These are phyloP conservation scores for Didymella sp. DNA, from an alignment of 2,329 filamentous ascomycete species.

Conservation along the genomic window DNA sequence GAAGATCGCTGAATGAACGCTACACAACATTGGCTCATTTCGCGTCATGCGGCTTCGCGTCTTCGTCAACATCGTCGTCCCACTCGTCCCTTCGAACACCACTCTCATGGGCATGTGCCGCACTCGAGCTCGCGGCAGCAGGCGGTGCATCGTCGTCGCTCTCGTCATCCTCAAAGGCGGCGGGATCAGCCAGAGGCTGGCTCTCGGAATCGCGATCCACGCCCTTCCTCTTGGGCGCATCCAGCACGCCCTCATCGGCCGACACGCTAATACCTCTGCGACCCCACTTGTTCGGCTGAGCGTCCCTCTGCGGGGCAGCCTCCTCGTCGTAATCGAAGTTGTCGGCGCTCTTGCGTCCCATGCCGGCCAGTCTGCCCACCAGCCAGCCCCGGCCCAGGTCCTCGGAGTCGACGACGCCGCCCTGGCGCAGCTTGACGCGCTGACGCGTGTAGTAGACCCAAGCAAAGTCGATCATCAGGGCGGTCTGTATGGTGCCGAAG, in stretches of 20 bases:
- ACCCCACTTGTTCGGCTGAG: slow-evolving; percentile 61
- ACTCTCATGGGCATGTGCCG: slow-evolving; percentile 31
- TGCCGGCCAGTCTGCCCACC: slow-evolving; percentile 77
- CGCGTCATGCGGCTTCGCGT: slow-evolving; percentile 39
- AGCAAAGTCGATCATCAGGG: slow-evolving; percentile 90
- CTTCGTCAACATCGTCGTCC: slow-evolving; percentile 48
- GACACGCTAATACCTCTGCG: slow-evolving; percentile 65
- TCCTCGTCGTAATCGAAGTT: slow-evolving; percentile 62
- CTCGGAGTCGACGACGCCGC: slow-evolving; percentile 87
- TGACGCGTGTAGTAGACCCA: slow-evolving; percentile 97
- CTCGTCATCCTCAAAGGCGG: slow-evolving; percentile 55
- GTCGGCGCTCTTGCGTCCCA: slow-evolving; percentile 55
- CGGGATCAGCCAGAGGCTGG: slow-evolving; percentile 55
- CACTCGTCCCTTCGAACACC: slow-evolving; percentile 50
- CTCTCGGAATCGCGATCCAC: slow-evolving; percentile 38
- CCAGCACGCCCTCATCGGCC: slow-evolving; percentile 61
- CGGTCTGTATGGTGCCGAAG: slow-evolving; percentile 88
- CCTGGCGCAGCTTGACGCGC: slow-evolving; percentile 88
- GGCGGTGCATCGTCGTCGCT: slow-evolving; percentile 52
- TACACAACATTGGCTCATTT: not conserved
- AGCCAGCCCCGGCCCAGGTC: slow-evolving; percentile 87
- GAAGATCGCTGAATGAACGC: not conserved
- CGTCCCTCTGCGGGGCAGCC: slow-evolving; percentile 52
- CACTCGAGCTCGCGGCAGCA: slow-evolving; percentile 20
- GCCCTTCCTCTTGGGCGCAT: slow-evolving; percentile 38